A percentile compares a stretch with the other conserved stretches of the same genome.
These are phyloP conservation scores for Vigna hirtella DNA, from an alignment of 306 rosid genomes.

Conservation along the genomic window DNA sequence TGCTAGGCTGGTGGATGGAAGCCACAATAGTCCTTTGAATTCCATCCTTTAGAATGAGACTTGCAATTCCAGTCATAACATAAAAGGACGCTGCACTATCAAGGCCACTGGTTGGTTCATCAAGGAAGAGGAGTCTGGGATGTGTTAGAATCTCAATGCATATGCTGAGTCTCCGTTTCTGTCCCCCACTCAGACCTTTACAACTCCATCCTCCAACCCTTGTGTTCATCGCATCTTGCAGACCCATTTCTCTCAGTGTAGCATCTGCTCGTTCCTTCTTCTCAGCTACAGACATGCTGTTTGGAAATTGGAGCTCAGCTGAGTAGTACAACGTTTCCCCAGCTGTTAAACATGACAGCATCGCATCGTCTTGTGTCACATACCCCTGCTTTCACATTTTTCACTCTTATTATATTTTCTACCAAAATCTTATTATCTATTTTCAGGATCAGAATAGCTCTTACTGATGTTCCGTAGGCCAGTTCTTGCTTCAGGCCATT, in stretches of 20 bases:
- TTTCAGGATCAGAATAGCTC: background rate
- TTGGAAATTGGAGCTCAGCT: slow-evolving; percentile 60
- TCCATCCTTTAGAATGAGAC: slow-evolving; percentile 37
- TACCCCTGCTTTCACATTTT: slow-evolving; percentile 46
- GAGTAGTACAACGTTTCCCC: slow-evolving; percentile 54
- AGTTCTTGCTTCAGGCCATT: slow-evolving; percentile 2
- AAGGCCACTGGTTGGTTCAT: slow-evolving; percentile 74
- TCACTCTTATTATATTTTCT: background rate
- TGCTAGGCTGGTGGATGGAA: slow-evolving; percentile 71
- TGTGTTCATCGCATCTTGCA: slow-evolving; percentile 56
- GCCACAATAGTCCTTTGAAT: slow-evolving; percentile 51
- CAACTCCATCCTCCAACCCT: slow-evolving; percentile 59
- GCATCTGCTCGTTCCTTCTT: slow-evolving; percentile 60
- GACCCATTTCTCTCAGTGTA: slow-evolving; percentile 61
- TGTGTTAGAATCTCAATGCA: slow-evolving; percentile 64
- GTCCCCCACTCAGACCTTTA: slow-evolving; percentile 63
- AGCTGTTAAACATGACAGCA: slow-evolving; percentile 55
- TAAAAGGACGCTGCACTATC: slow-evolving; percentile 71
- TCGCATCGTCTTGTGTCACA: slow-evolving; percentile 63
- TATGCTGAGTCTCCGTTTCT: slow-evolving; percentile 65
- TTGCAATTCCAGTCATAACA: slow-evolving; percentile 56
- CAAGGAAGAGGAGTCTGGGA: slow-evolving; percentile 66
- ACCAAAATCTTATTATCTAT: background rate
- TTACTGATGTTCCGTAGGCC: background rate
- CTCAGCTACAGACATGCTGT: slow-evolving; percentile 51